Conservation (phyloP, 2,329 filamentous ascomycete genomes). For the Ophiostoma australiae region DNA sequence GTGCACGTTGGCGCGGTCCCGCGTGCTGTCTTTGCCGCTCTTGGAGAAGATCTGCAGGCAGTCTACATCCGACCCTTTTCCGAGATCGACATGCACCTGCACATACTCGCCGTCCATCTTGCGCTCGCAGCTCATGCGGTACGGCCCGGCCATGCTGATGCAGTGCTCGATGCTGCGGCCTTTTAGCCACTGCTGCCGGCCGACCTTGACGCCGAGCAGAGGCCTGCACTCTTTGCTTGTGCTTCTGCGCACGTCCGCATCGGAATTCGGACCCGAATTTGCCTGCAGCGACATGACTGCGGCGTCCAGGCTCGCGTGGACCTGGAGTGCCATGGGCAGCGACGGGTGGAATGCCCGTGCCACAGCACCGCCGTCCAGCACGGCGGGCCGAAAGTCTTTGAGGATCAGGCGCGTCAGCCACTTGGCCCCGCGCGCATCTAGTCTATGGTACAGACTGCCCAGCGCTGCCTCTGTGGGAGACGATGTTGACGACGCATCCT, state of each 20-base stretch:
- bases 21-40: conserved; percentile 82
- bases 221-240: conserved; percentile 36
- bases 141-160: conserved; percentile 53
- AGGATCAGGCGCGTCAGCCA: conserved; percentile 80
- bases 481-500: neutral
- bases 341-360: conserved; percentile 61
- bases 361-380: conserved; percentile 53
- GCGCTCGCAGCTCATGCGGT: conserved; percentile 66
- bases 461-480: conserved; percentile 40
- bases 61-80: conserved; percentile 41
- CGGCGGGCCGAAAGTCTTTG: conserved; percentile 66
- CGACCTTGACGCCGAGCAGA: conserved; percentile 57
- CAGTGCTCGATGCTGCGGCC: conserved; percentile 70
- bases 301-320: conserved; percentile 62
- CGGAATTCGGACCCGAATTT: neutral
- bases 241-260: too few relatives aligned
- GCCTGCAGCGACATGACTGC: conserved; percentile 37
- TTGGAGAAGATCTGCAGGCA: conserved; percentile 84
- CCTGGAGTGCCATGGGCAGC: conserved; percentile 63
- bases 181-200: conserved; percentile 60
- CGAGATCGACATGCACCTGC: conserved; percentile 74
- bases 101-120: conserved; percentile 90
- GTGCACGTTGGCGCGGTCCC: conserved; percentile 60
- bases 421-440: conserved; percentile 68
- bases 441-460: conserved; percentile 51